Conservation (phyloP, 1,139 yeast species). For the Zygoascus sp. region DNA sequence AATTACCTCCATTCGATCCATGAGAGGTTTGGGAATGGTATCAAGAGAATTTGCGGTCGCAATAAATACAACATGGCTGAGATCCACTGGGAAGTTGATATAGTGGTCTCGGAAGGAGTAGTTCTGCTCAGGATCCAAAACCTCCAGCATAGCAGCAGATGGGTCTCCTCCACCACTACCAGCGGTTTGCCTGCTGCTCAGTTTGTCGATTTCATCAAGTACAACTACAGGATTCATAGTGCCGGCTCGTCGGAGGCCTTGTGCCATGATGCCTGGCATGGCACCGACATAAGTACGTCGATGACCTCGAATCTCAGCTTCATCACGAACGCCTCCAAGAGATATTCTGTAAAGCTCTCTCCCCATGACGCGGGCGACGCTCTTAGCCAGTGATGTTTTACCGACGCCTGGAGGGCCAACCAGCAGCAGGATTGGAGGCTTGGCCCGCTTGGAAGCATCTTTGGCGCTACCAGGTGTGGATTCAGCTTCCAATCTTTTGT, state of each 20-base stretch:
- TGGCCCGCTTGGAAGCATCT: constrained; percentile 21
- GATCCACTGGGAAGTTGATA: constrained; percentile 80
- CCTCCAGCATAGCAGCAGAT: constrained; percentile 84
- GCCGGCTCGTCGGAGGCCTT: constrained; percentile 71
- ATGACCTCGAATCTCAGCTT: constrained; percentile 88
- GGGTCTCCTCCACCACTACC: constrained; percentile 73
- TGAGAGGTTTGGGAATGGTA: constrained; percentile 69
- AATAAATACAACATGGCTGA: constrained; percentile 76
- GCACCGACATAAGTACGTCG: constrained; percentile 92
- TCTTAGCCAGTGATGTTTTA: constrained; percentile 82
- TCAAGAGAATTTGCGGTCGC: constrained; percentile 88
- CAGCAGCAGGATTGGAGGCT: constrained; percentile 71
- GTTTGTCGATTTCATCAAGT: constrained; percentile 85
- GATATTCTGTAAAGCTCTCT: constrained; percentile 80
- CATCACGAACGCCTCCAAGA: constrained; percentile 85
- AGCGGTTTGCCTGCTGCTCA: constrained; percentile 30
- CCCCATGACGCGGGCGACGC: constrained; percentile 76
- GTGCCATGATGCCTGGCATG: constrained; percentile 83
- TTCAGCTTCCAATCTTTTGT: not conserved
- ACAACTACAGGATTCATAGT: constrained; percentile 86
- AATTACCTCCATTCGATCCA: constrained; percentile 84
- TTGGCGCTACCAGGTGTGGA: not conserved
- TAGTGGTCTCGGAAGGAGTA: constrained; percentile 76
- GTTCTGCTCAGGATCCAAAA: constrained; percentile 89
- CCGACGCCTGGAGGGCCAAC: constrained; percentile 98